Evolutionary conservation across 345 rosid genomes (phyloP).

Genomic region (Eucalyptus erythrocorys): DNA sequence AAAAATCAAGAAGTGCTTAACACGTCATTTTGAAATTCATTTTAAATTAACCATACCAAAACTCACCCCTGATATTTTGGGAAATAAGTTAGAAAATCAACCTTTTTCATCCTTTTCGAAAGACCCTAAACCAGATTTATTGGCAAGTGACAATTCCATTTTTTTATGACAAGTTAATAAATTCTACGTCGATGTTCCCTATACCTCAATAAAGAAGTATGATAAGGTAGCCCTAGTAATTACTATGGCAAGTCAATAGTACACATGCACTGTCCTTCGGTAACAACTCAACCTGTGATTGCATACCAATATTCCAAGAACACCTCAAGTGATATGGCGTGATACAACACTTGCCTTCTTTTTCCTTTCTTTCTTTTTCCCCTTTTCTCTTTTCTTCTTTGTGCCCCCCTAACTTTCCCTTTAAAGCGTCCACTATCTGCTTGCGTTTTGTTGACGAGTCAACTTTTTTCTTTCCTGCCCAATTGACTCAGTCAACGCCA

Average conservation of each 20-base stretch:
- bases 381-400: no score
- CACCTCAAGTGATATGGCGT: no score
- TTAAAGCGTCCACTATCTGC: no score
- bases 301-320: no score
- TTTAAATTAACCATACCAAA: neutral
- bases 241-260: no score
- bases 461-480: neutral
- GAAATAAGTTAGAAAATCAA: neutral
- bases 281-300: neutral
- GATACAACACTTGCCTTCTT: neutral
- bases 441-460: no score
- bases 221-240: no score
- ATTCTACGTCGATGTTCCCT: no score
- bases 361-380: no score
- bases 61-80: neutral
- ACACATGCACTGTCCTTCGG: no score
- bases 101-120: neutral
- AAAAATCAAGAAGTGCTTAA: neutral
- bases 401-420: no score
- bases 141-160: neutral
- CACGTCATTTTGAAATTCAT: neutral
- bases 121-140: neutral
- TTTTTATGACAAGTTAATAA: neutral
- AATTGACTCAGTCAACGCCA: neutral
- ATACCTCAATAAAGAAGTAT: no score